These are phyloP conservation scores for Exobasidium rhododendri DNA, from an alignment of 1,284 basidiomycete genomes.

Conservation along the genomic window DNA sequence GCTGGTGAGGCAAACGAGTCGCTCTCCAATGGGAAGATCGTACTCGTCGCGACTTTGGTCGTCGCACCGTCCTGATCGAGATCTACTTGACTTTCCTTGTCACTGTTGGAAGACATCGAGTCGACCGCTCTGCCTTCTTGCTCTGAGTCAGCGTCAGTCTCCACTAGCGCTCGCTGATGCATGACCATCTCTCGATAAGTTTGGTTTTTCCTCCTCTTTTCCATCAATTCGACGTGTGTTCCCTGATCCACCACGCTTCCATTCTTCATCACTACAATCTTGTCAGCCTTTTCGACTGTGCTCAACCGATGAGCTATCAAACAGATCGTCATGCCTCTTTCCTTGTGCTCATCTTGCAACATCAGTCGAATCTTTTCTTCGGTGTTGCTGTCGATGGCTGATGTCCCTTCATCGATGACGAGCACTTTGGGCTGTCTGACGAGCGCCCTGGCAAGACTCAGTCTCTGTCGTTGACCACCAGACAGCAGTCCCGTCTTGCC, in stretches of 20 bases:
- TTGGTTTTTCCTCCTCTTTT: conserved; percentile 18
- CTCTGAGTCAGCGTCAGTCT: conserved; percentile 13
- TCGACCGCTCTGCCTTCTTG: background rate
- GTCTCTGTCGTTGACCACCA: conserved; percentile 50
- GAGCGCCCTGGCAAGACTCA: conserved; percentile 51
- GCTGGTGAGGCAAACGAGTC: background rate
- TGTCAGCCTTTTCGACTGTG: conserved; percentile 49
- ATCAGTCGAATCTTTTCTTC: conserved; percentile 46
- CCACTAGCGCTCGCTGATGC: conserved; percentile 31
- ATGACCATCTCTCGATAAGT: conserved; percentile 46
- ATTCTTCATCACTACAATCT: conserved; percentile 44
- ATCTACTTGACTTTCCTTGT: background rate
- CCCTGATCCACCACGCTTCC: conserved; percentile 47
- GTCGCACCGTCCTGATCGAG: background rate
- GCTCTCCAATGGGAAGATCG: background rate
- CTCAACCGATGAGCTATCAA: conserved; percentile 52
- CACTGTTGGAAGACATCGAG: background rate
- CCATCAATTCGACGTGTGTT: conserved; percentile 39
- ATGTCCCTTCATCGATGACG: conserved; percentile 50
- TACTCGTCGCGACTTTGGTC: background rate
- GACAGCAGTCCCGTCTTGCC: conserved; percentile 53
- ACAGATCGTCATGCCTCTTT: conserved; percentile 49
- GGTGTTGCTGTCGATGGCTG: conserved; percentile 47
- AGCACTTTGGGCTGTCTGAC: conserved; percentile 46
- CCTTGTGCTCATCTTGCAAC: conserved; percentile 33